phyloP scores from a whole-genome alignment of 495 filamentous ascomycete genomes.

The Barbatosphaeria neglecta region DNA sequence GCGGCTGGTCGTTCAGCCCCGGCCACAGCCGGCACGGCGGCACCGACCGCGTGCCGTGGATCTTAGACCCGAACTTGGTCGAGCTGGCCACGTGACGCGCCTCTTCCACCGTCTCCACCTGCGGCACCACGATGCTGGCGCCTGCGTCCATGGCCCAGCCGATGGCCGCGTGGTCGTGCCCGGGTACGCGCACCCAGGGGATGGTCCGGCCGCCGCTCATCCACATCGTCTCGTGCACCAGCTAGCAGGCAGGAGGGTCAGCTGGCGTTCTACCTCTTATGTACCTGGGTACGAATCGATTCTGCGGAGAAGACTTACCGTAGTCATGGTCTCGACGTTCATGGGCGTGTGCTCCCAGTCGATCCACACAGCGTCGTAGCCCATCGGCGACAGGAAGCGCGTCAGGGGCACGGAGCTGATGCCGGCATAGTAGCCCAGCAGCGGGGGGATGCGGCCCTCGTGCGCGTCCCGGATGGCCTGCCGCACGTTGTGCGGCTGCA shows the following conservation, averaged over 20 bases:
- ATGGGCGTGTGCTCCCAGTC: slow-evolving; percentile 35
- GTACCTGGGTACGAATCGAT: neutral
- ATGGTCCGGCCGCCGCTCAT: slow-evolving; percentile 27
- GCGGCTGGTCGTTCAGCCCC: slow-evolving; percentile 18
- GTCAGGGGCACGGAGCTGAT: slow-evolving; percentile 22
- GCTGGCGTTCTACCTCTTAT: neutral
- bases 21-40: slow-evolving; percentile 28
- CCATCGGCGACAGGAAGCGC: slow-evolving; percentile 23
- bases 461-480: slow-evolving; percentile 34
- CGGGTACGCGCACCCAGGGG: slow-evolving; percentile 31
- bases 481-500: slow-evolving; percentile 31
- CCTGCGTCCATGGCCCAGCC: slow-evolving; percentile 37
- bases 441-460: slow-evolving; percentile 25
- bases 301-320: slow-evolving; percentile 1
- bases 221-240: slow-evolving; percentile 32
- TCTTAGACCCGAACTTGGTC: slow-evolving; percentile 24
- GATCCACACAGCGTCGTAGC: slow-evolving; percentile 29
- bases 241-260: slow-evolving; percentile 6
- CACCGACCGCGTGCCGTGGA: slow-evolving; percentile 25
- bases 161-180: slow-evolving; percentile 34
- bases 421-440: slow-evolving; percentile 27
- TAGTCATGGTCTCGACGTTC: slow-evolving; percentile 35
- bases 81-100: slow-evolving; percentile 29
- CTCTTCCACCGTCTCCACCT: slow-evolving; percentile 35
- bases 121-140: slow-evolving; percentile 31